Base-by-base conservation (phyloP, 1,139 yeast genomes). In the Geotrichum carabidarum region DNA sequence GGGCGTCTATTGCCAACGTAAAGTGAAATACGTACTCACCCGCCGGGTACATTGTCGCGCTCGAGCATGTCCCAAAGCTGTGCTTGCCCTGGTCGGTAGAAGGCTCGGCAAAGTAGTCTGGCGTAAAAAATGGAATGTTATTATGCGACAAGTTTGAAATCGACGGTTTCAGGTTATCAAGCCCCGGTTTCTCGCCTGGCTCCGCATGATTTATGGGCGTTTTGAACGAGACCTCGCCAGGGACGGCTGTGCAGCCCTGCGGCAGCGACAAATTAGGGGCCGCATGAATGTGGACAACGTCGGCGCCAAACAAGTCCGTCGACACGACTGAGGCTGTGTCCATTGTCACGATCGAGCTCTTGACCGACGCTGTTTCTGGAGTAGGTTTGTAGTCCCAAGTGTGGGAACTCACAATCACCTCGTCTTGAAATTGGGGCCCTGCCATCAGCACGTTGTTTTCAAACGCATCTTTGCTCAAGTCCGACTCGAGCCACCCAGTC, bases 21-120 rank as follows among this genome's bases (percentile, higher is more conserved):
- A 90, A 72, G 45, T 87, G 70, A 67, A 86, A 90, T 1, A 89
- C 83, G 65, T 90, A 90, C 63, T 85, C 81, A 34, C 97, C 96
- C 8, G 95, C 82, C 53, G 80, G 80, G 61, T 75, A 75, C 38
- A 71, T 59, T 0, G 61, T 62, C 5, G 44, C 4, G 31, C 30
- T 17, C 11, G 44, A 9, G 30, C 6, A 12, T 3, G 44, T n/a
- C n/a, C n/a, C 2, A 9, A 40, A 22, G 3, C 31, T 9, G 11
- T 40, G 44, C 44, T 40, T 40, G 14, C n/a, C 30, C n/a, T 18
- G 15, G 2, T 40, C 30, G 7, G 9, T 17, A n/a, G 40, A 37
- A 12, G 36, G 36, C 17, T 40, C 31, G 11, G 44, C 15, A 43
- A 52, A 48, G 32, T 49, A 53, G 2, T 5, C 17, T 4, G 56